Evolutionary conservation across 2,329 filamentous ascomycete genomes (phyloP), one percentile per base, ranked within the genome.

Genomic region (Verticillium nonalfalfae): DNA sequence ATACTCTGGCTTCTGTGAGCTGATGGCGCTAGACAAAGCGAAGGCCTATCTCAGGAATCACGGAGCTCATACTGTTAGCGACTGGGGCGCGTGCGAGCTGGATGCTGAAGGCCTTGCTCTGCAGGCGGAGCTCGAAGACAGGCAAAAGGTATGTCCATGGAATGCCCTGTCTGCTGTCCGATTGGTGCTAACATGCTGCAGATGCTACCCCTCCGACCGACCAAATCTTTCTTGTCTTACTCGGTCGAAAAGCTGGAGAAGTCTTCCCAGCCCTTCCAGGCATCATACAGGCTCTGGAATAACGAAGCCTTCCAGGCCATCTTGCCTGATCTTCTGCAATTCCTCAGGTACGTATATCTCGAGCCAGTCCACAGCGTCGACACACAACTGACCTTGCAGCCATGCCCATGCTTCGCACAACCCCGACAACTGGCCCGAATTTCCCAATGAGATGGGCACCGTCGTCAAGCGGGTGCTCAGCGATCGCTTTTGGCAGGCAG

Each of bases 401-500:
- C 89, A 96, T 73, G 93, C 94, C 0, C 94, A 98, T 76, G 91
- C 92, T 1, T 93, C 96, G 64, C 93, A 97, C 71, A 93, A 97
- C 68, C 85, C 91, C 1, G 80, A 85, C 21, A 96, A 93, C 70
- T 99, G 95, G 94, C 80, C 83, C 10, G 85, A 88, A 36, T 77
- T 97, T 15, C 89, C 93, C 1, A 73, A 79, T 11, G 91, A 96
- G 52, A 89, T 96, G 80, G 88, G 88, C 62, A 78, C 83, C 5
- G 86, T 96, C 59, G 90, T 98, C 45, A 85, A 87, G 54, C 85
- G 91, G 26, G 92, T 98, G 21, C 78, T 99, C 26, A 96, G 93
- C 14, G 95, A 99, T 74, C 85, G 95, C 31, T 99, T 99, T 73
- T 99, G 95, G 95, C 95, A 99, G 79, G 92, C 93, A 7, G 95